Evolutionary conservation across 2,329 filamentous ascomycete genomes (phyloP).

Genomic region (Cytospora piceae): DNA sequence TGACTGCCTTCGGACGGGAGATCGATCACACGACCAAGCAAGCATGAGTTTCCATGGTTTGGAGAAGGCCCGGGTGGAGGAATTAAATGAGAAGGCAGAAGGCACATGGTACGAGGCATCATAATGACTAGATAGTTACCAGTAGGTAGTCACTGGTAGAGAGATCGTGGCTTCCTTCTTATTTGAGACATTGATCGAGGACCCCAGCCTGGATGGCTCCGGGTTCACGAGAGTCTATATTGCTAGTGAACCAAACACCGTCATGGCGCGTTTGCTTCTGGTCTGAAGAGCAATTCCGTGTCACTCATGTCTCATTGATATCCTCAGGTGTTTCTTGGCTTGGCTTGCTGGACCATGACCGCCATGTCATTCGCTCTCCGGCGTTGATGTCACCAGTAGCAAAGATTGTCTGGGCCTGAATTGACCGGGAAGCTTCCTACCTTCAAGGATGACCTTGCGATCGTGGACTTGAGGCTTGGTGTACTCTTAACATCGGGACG

Average conservation of each 20-base stretch:
- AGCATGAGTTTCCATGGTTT: neutral
- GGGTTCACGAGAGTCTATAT: neutral
- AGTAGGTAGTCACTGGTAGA: no score
- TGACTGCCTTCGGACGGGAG: neutral
- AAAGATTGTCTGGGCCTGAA: neutral
- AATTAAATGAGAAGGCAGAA: neutral
- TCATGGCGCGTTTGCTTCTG: neutral
- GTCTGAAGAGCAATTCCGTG: no score
- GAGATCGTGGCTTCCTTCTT: no score
- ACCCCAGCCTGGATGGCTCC: no score
- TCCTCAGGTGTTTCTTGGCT: neutral
- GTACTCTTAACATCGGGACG: neutral
- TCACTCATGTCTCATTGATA: no score
- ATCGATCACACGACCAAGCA: slow-evolving; percentile 3
- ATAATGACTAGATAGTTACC: no score
- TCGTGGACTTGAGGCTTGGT: neutral
- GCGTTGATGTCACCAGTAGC: neutral
- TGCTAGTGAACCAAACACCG: neutral
- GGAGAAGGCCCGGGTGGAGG: neutral
- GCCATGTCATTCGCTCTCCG: neutral
- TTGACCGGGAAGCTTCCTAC: no score
- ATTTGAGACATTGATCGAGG: no score
- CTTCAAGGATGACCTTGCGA: no score
- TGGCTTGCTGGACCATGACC: neutral
- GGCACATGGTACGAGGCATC: neutral